Percentiles rank a stretch among this genome's conserved stretches.
These are phyloP conservation scores for Zygotorulaspora sp. DNA, from an alignment of 805 yeast genomes.

Conservation along the genomic window DNA sequence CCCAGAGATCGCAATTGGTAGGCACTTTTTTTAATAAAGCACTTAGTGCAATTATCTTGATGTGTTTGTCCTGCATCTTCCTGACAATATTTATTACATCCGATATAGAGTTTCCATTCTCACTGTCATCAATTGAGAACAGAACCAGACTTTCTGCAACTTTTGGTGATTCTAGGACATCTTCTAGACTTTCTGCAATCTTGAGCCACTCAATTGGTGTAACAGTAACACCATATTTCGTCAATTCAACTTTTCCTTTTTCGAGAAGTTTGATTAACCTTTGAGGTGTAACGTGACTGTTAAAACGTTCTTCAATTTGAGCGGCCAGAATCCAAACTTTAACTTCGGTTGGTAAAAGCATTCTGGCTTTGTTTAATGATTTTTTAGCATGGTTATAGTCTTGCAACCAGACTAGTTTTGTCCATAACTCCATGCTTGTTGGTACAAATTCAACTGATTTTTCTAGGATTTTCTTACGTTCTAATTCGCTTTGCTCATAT, in stretches of 20 bases:
- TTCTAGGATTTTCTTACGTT: slow-evolving; percentile 48
- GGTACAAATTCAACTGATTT: slow-evolving; percentile 74
- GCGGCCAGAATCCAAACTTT: slow-evolving; percentile 68
- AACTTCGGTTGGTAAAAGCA: slow-evolving; percentile 43
- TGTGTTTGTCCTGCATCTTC: slow-evolving; percentile 15
- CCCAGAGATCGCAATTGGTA: slow-evolving; percentile 45
- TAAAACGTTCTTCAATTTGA: slow-evolving; percentile 53
- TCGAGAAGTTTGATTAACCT: slow-evolving; percentile 12
- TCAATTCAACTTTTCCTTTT: slow-evolving; percentile 49
- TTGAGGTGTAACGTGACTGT: slow-evolving; percentile 42
- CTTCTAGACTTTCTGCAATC: slow-evolving; percentile 52
- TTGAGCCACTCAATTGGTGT: slow-evolving; percentile 48
- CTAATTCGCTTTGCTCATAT: slow-evolving; percentile 49
- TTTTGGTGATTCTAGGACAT: slow-evolving; percentile 37
- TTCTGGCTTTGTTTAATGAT: slow-evolving; percentile 58
- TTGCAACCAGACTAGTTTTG: slow-evolving; percentile 45
- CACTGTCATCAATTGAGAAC: slow-evolving; percentile 37
- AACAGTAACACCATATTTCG: slow-evolving; percentile 37
- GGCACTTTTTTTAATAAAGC: slow-evolving; percentile 44
- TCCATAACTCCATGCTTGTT: slow-evolving; percentile 60
- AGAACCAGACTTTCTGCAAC: slow-evolving; percentile 54
- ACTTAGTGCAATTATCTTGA: slow-evolving; percentile 45
- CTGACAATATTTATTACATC: slow-evolving; percentile 20
- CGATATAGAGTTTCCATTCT: slow-evolving; percentile 22
- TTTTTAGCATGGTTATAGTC: slow-evolving; percentile 46